Percentiles rank a stretch among this genome's conserved stretches.
Evolutionary conservation across 768 basidiomycete species (phyloP).

Genomic region (Tricholoma bakamatsutake): DNA sequence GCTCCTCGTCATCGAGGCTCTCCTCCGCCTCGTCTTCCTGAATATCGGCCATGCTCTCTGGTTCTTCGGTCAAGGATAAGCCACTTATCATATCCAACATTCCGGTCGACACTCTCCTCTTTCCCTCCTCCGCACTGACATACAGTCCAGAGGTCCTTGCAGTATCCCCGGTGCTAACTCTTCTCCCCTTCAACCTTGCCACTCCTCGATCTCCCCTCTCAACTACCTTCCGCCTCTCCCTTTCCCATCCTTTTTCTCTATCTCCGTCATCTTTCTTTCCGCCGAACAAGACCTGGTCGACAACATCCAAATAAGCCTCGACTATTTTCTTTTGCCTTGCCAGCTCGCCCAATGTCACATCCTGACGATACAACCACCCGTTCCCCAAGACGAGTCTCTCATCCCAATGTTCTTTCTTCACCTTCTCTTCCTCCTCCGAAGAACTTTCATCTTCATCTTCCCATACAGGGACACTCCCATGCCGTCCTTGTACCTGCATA

Average conservation of each 20-base stretch:
- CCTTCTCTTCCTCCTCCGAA: constrained; percentile 38
- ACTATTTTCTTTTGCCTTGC: constrained; percentile 54
- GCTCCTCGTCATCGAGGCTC: constrained; percentile 60
- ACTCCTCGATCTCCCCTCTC: constrained; percentile 36
- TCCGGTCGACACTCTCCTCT: constrained; percentile 56
- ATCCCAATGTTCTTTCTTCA: constrained; percentile 73
- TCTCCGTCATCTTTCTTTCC: constrained; percentile 44
- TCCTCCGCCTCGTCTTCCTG: constrained; percentile 39
- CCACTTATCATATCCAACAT: constrained; percentile 48
- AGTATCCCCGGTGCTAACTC: constrained; percentile 43
- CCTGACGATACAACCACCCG: constrained; percentile 77
- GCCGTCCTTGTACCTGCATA: constrained; percentile 61
- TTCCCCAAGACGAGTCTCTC: constrained; percentile 73
- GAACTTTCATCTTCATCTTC: constrained; percentile 57
- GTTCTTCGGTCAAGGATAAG: constrained; percentile 49
- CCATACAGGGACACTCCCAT: constrained; percentile 72
- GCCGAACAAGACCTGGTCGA: constrained; percentile 74
- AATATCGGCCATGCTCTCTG: constrained; percentile 45
- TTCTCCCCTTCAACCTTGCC: constrained; percentile 38
- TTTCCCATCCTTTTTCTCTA: constrained; percentile 42
- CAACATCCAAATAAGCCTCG: constrained; percentile 61
- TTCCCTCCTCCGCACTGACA: constrained; percentile 20
- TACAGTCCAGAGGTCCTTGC: constrained; percentile 17
- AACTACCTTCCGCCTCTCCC: constrained; percentile 35
- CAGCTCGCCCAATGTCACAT: constrained; percentile 49